phyloP scores from a whole-genome alignment of 2,329 filamentous ascomycete genomes.

The Verticillium klebahnii region DNA sequence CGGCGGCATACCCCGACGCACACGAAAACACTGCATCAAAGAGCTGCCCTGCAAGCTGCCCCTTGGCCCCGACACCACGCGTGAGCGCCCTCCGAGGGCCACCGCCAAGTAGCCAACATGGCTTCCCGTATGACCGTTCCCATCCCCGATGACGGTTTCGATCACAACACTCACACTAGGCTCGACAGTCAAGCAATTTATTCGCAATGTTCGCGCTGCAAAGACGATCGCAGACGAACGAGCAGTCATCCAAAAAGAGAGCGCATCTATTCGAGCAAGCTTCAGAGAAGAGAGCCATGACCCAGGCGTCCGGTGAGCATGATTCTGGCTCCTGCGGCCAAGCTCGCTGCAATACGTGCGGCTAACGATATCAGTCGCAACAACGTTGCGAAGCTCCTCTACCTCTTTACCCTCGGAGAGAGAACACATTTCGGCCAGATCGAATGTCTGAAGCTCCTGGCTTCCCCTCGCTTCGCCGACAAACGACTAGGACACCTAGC shows the following conservation, averaged over 20 bases:
- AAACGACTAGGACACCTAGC: conserved; percentile 94
- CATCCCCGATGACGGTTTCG: not conserved
- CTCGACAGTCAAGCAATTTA: conserved; percentile 91
- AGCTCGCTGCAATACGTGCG: not conserved
- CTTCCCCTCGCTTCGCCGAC: conserved; percentile 95
- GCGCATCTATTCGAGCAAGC: conserved; percentile 92
- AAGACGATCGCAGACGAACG: conserved; percentile 99
- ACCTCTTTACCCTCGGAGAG: conserved; percentile 96
- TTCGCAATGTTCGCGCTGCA: conserved; percentile 95
- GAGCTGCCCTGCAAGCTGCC: not conserved
- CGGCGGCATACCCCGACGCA: not conserved
- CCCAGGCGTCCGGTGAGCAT: conserved; percentile 75
- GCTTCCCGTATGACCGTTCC: conserved; percentile 29
- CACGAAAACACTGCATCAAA: not conserved
- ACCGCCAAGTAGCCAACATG: conserved; percentile 23
- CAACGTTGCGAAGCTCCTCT: conserved; percentile 97
- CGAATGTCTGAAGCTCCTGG: conserved; percentile 95
- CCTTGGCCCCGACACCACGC: conserved; percentile 1
- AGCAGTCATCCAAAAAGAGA: conserved; percentile 98
- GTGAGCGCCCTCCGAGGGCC: conserved; percentile 11
- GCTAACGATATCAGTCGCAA: conserved; percentile 64
- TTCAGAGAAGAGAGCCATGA: conserved; percentile 97
- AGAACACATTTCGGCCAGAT: conserved; percentile 99
- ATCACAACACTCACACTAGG: conserved; percentile 5
- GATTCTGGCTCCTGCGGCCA: conserved; percentile 2